Evolutionary conservation across 257 asterid genomes (phyloP).

Genomic region (Handroanthus guayacan): DNA sequence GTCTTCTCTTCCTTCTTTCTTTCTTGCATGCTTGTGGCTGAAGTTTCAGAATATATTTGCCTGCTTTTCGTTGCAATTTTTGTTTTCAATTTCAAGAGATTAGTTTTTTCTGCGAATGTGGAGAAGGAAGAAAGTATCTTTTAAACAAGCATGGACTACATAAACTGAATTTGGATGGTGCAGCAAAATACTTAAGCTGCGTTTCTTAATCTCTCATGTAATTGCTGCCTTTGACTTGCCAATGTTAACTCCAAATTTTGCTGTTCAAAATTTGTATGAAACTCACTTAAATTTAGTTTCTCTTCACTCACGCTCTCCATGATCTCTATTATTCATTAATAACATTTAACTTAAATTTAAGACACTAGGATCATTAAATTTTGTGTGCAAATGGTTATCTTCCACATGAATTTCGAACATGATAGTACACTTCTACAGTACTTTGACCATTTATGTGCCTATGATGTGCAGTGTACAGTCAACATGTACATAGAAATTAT

Average conservation of each 20-base stretch:
- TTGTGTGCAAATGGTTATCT: background rate
- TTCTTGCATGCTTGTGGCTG: background rate
- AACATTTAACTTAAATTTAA: background rate
- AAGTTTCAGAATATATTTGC: background rate
- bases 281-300: background rate
- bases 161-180: background rate
- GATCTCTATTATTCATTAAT: background rate
- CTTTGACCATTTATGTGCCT: background rate
- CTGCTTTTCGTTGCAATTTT: background rate
- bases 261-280: background rate
- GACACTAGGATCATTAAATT: background rate
- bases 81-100: background rate
- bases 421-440: background rate
- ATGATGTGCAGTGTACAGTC: background rate
- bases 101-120: background rate
- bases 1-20: background rate
- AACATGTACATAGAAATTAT: background rate
- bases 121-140: background rate
- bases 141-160: background rate
- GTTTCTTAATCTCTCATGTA: background rate
- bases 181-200: background rate
- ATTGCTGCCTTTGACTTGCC: background rate
- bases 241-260: background rate
- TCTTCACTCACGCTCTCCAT: background rate
- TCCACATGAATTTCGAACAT: background rate